phyloP scores from a whole-genome alignment of 176 grass and related monocot genomes.

The Bolboschoenus planiculmis region DNA sequence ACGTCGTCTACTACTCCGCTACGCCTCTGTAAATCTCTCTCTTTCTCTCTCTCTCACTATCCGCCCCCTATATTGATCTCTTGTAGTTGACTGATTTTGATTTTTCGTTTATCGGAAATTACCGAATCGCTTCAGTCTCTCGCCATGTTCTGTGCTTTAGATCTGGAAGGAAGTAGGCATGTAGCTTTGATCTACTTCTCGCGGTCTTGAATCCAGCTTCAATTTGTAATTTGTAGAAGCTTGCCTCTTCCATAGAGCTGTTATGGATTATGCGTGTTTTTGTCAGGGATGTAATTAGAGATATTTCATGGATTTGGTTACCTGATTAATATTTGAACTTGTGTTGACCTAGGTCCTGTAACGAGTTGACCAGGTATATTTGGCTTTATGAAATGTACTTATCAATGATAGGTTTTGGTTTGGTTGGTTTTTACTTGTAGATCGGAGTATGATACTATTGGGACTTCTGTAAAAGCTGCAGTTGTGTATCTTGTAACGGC shows the following conservation, averaged over 20 bases:
- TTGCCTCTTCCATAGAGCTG: background rate
- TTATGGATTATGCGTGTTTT: background rate
- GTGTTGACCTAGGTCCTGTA: background rate
- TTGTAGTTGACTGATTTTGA: background rate
- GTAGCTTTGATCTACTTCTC: background rate
- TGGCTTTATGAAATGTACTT: background rate
- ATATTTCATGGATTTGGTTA: background rate
- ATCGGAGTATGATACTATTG: constrained; percentile 96
- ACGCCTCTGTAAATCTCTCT: constrained; percentile 56
- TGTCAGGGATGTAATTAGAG: background rate
- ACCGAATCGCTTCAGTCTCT: background rate
- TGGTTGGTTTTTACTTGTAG: constrained; percentile 28
- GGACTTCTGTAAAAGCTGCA: constrained; percentile 85
- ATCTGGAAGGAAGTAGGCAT: background rate
- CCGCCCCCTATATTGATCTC: background rate
- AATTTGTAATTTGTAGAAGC: background rate
- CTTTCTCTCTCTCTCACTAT: background rate
- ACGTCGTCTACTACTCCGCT: constrained; percentile 96
- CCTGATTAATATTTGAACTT: background rate
- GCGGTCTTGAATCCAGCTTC: background rate
- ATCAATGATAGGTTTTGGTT: background rate
- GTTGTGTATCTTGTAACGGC: constrained; percentile 84
- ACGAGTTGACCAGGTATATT: background rate
- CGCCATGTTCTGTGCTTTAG: background rate
- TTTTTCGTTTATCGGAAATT: background rate